phyloP scores from a whole-genome alignment of 2,329 filamentous ascomycete species.

The Aspergillus persii region DNA sequence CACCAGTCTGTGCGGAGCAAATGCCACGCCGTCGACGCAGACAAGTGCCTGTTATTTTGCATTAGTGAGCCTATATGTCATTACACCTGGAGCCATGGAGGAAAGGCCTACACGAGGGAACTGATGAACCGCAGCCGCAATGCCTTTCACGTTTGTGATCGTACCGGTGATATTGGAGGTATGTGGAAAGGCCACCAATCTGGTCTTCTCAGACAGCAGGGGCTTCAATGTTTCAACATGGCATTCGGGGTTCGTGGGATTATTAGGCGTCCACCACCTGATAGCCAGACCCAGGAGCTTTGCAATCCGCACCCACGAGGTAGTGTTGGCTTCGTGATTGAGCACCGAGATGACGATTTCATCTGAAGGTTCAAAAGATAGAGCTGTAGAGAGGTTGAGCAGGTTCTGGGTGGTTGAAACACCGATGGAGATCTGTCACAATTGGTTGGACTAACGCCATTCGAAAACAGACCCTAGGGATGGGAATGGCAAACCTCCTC shows the following conservation, averaged over 20 bases:
- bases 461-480: neutral
- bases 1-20: conserved; percentile 68
- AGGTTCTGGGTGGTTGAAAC: conserved; percentile 74
- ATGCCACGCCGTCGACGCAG: conserved; percentile 73
- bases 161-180: conserved; percentile 71
- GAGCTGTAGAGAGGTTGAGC: conserved; percentile 63
- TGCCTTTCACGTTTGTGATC: conserved; percentile 52
- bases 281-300: conserved; percentile 58
- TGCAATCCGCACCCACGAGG: conserved; percentile 70
- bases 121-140: conserved; percentile 39
- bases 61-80: neutral
- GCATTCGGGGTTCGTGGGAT: conserved; percentile 57
- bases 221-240: conserved; percentile 55
- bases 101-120: conserved; percentile 39
- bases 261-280: conserved; percentile 66
- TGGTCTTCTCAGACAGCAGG: conserved; percentile 63
- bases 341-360: conserved; percentile 70
- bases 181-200: conserved; percentile 71
- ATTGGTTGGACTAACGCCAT: neutral
- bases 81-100: too few relatives aligned
- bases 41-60: conserved; percentile 51
- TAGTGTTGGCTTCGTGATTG: conserved; percentile 76
- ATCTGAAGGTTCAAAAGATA: conserved; percentile 56
- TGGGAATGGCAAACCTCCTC: conserved; percentile 56
- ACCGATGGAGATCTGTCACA: conserved; percentile 50